Base-by-base conservation (phyloP, 352 stramenopile species). In the Phytophthora fragariaefolia region DNA sequence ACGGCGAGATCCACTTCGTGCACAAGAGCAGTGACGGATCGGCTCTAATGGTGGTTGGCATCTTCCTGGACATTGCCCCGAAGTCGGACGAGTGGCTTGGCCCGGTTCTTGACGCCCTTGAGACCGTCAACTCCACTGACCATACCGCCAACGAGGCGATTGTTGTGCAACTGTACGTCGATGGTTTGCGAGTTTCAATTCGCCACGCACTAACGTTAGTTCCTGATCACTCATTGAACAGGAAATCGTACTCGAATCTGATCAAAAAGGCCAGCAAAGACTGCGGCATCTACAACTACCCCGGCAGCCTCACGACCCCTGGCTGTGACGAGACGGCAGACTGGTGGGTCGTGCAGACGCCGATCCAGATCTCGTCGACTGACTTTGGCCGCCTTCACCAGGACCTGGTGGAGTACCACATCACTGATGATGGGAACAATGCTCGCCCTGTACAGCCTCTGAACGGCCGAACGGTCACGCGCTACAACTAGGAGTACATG, bases 321-420 rank as follows among this genome's bases (percentile, higher is more conserved):
- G 53, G 43, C 6, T 92, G 83, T 26, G 54, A 65, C 30, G 83
- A 90, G 58, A 79, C 56, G 27, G 83, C 79, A 1, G 73, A 88
- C 58, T 92, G 83, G 83, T 92, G 80, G 79, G 73, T 92, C 18
- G 58, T 90, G 42, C 50, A 83, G 54, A 74, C 71, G 36, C 76
- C 80, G 26, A 59, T 91, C 43, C 76, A 64, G 38, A 77, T 90
- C 47, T 84, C 76, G 0, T 32, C 58, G 0, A 17, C 38, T 7
- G 77, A 87, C 56, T 73, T 85, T 15, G 36, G 54, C 13, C 64
- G 71, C 23, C 58, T 90, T 40, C 58, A 70, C 36, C 38, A 77
- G 30, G 64, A 78, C 59, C 57, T 79, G 28, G 26, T 66, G 0
- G 51, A 79, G 42, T 77, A 71, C 57, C 47, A 77, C 32, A 74